Evolutionary conservation across 164 flowering plant genomes (phyloP), one percentile per base, ranked within the genome.

Genomic region (Paratinospora sagittata): DNA sequence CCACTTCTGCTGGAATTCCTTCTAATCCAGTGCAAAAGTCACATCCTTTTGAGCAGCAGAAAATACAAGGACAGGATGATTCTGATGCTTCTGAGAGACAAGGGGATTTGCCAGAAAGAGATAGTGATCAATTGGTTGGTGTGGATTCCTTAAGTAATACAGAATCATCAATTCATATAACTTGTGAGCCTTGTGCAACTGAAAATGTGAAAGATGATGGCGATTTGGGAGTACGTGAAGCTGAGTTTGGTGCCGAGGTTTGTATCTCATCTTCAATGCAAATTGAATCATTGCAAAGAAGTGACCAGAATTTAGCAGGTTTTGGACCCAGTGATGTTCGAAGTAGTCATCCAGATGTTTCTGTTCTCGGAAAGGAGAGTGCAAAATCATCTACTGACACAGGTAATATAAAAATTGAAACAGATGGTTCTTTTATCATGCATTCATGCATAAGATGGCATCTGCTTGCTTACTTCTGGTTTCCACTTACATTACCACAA

Each of bases 101-200:
- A 60, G 76, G 37, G n/a, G 57, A 17, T 57, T 30, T 47, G 27
- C 45, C 67, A 21, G 71, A 63, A 65, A 16, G 21, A 30, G 71
- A 55, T 70, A 69, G 63, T 52, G 27, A 45, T 34, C 73, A 70
- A 19, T 16, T 67, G 43, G 71, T 41, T 66, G 72, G 13, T 67
- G 72, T 52, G 41, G 47, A 26, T 67, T 70, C 73, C 14, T 47
- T 5, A 13, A 69, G 75, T 61, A 65, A 77, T 26, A 30, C 66
- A 63, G 82, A 74, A 58, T 47, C 73, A 65, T 73, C 83, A 68
- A 69, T 78, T 75, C 73, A 78, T 74, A 7, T 64, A 37, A 21
- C 9, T 71, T 67, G 66, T 27, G 82, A 66, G 70, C 39, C 69
- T 43, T 73, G 63, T 30, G 73, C 34, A 23, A 52, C 60, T 67